Base-by-base conservation (phyloP, 257 asterid species). In the Solanum chiquidenum region DNA sequence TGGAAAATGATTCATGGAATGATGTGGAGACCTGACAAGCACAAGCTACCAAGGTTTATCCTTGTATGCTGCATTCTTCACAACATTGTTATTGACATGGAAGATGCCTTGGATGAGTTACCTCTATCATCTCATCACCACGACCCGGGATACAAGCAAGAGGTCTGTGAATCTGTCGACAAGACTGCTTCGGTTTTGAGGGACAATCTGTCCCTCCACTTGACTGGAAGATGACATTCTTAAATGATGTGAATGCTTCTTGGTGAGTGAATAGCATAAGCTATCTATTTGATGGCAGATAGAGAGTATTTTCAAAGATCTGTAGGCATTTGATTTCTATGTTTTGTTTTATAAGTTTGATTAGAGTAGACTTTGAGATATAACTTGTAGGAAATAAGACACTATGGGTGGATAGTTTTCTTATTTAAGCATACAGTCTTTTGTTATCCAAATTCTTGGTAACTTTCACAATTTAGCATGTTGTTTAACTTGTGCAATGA, bases 1-100 rank as follows among this genome's bases (percentile, higher is more conserved):
- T 96, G 99, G 98, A 95, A 87, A 93, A 94, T 96, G 95, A 91
- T 96, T 27, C 90, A 89, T 20, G 98, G 97, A 76, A 93, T 91
- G 6, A 90, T 95, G 98, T 95, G 98, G 98, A 93, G 98, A 55
- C 99, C 99, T 1, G 98, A 96, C 89, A 94, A 91, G 93, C 95
- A 95, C 83, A 95, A 90, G 94, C 88, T 97, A 38, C 99, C 99
- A 1, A 94, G 99, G 91, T 92, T 93, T 73, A 92, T 97, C 10
- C 93, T 93, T 7, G 99, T 93, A 4, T 95, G 99, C 87, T 97
- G 99, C 90, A 93, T 95, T 88, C 96, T 97, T 80, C 99, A 97
- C 86, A 97, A 97, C 76, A 95, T 97, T 49, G 88, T 93, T 9
- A 92, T 95, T 14, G 99, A 97, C 89, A 92, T 94, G 98, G 98